phyloP scores from a whole-genome alignment of 306 rosid genomes.

The Vigna reflexopilosa region DNA sequence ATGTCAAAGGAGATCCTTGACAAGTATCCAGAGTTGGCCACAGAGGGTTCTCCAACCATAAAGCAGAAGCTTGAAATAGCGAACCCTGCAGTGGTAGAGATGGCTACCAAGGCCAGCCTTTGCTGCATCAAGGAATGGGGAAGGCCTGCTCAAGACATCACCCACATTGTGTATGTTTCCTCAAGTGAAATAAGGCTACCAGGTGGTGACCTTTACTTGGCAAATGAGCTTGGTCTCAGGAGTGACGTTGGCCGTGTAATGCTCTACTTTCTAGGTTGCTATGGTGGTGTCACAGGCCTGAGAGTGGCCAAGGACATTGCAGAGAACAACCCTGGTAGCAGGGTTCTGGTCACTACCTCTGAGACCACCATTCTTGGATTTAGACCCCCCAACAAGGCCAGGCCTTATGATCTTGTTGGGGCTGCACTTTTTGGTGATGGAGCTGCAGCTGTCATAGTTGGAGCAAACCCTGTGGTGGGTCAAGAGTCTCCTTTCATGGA shows the following conservation, averaged over 20 bases:
- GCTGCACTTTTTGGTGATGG: slow-evolving; percentile 99
- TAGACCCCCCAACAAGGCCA: slow-evolving; percentile 77
- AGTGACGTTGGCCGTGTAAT: slow-evolving; percentile 73
- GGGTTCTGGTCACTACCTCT: slow-evolving; percentile 78
- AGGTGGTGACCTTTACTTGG: slow-evolving; percentile 89
- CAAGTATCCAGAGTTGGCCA: slow-evolving; percentile 82
- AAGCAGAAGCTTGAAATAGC: slow-evolving; percentile 85
- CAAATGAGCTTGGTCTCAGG: slow-evolving; percentile 72
- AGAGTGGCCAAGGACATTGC: slow-evolving; percentile 96
- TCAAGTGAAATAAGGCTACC: slow-evolving; percentile 91
- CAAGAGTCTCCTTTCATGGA: slow-evolving; percentile 89
- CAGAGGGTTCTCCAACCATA: slow-evolving; percentile 89
- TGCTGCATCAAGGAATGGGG: slow-evolving; percentile 96
- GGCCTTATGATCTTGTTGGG: slow-evolving; percentile 97
- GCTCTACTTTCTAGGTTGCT: slow-evolving; percentile 94
- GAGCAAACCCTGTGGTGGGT: slow-evolving; percentile 61
- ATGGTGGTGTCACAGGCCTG: slow-evolving; percentile 93
- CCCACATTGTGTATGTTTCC: slow-evolving; percentile 88
- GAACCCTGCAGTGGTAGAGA: slow-evolving; percentile 85
- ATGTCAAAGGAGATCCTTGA: slow-evolving; percentile 97
- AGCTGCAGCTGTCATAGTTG: slow-evolving; percentile 86
- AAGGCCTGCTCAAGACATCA: slow-evolving; percentile 73
- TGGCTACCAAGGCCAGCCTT: slow-evolving; percentile 82
- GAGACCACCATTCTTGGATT: slow-evolving; percentile 95
- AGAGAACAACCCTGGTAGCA: slow-evolving; percentile 89